These are phyloP conservation scores for Limnomonas spitsbergensis DNA, from an alignment of 139 green algal genomes.

Conservation along the genomic window DNA sequence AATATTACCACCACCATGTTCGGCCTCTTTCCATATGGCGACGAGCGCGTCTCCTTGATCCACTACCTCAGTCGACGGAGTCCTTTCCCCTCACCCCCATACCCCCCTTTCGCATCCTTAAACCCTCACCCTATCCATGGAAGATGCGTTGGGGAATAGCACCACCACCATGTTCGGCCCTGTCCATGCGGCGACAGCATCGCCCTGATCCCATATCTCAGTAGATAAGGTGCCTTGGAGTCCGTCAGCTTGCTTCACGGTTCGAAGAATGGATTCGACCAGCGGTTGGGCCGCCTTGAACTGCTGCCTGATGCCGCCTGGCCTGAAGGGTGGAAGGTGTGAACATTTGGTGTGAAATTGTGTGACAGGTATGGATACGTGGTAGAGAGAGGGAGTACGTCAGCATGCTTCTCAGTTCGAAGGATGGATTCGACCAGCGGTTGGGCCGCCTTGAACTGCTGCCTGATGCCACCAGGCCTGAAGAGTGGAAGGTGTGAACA, in stretches of 20 bases:
- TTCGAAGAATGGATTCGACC: slow-evolving; percentile 68
- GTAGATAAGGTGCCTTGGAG: slow-evolving; percentile 50
- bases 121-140: slow-evolving; percentile 40
- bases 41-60: too few relatives aligned
- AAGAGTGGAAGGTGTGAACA: background rate
- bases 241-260: slow-evolving; percentile 50
- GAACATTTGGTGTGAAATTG: background rate
- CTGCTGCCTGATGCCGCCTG: slow-evolving; percentile 82
- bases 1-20: too few relatives aligned
- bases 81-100: too few relatives aligned
- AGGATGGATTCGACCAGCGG: slow-evolving; percentile 75
- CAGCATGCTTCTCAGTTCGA: slow-evolving; percentile 51
- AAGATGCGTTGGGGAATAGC: slow-evolving; percentile 75
- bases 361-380: background rate
- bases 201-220: slow-evolving; percentile 73
- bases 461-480: slow-evolving; percentile 77
- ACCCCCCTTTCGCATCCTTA: too few relatives aligned
- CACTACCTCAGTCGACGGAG: too few relatives aligned
- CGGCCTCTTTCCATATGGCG: too few relatives aligned
- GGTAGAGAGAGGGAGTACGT: too few relatives aligned
- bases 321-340: slow-evolving; percentile 37
- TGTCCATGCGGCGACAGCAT: slow-evolving; percentile 75
- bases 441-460: slow-evolving; percentile 82
- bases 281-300: slow-evolving; percentile 76
- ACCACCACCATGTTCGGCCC: slow-evolving; percentile 58